Evolutionary conservation across 306 rosid species (phyloP).

Genomic region (Quercus gilva): DNA sequence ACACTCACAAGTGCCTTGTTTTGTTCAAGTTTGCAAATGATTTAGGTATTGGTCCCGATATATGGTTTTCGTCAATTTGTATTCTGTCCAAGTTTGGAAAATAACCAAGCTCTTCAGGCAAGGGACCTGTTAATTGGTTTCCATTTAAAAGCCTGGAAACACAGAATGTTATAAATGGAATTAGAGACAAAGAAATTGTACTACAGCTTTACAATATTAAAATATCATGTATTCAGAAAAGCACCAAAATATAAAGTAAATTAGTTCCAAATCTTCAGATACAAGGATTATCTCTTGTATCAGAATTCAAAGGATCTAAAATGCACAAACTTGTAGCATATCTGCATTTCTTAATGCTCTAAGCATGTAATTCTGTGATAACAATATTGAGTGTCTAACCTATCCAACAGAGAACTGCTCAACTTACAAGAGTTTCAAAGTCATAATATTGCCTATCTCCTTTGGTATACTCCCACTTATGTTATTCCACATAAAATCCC

Average conservation of each 20-base stretch:
- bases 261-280: no score
- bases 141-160: constrained; percentile 74
- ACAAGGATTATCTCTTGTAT: no score
- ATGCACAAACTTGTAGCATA: no score
- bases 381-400: constrained; percentile 8
- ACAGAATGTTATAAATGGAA: background rate
- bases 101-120: constrained; percentile 78
- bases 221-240: background rate
- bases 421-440: constrained; percentile 77
- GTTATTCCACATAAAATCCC: constrained; percentile 93
- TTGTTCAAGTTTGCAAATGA: constrained; percentile 69
- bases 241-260: constrained; percentile 1
- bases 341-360: no score
- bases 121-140: constrained; percentile 61
- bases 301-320: no score
- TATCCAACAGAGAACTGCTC: constrained; percentile 6
- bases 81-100: constrained; percentile 61
- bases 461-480: constrained; percentile 76
- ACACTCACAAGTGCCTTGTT: constrained; percentile 73
- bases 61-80: constrained; percentile 69
- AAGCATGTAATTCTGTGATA: background rate
- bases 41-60: constrained; percentile 67
- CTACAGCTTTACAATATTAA: background rate
- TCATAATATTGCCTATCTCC: constrained; percentile 70
- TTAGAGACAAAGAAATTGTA: constrained; percentile 2